phyloP scores from a whole-genome alignment of 83 land plant species.

The Diphasiastrum complanatum region DNA sequence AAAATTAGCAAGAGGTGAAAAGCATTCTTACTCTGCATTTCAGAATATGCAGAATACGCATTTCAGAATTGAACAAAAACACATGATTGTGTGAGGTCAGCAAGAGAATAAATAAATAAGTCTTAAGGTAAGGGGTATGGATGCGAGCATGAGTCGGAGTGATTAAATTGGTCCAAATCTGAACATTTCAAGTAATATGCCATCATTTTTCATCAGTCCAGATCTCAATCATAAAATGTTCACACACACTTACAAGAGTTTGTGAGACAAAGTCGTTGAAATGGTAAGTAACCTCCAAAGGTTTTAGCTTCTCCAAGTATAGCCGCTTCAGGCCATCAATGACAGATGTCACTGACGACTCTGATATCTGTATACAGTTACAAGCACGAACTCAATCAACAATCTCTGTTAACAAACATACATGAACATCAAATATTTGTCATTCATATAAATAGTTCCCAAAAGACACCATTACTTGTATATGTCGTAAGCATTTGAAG shows the following conservation, averaged over 20 bases:
- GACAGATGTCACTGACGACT: conserved; percentile 70
- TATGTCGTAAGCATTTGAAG: too few relatives aligned
- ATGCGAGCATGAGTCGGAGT: not conserved
- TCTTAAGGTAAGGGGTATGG: not conserved
- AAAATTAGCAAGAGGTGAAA: not conserved
- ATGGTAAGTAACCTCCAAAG: conserved; percentile 79
- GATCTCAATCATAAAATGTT: not conserved
- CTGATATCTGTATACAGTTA: conserved; percentile 52
- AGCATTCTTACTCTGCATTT: not conserved
- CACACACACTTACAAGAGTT: conserved; percentile 44
- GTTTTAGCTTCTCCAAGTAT: conserved; percentile 83
- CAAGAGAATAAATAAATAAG: not conserved
- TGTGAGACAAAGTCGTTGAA: conserved; percentile 91
- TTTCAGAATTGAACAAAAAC: not conserved
- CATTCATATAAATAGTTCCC: too few relatives aligned
- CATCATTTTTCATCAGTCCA: too few relatives aligned
- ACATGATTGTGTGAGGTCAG: not conserved
- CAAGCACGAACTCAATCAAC: not conserved
- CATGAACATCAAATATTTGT: not conserved
- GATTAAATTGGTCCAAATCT: too few relatives aligned
- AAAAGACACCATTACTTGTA: too few relatives aligned
- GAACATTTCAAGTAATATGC: too few relatives aligned
- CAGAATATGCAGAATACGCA: too few relatives aligned
- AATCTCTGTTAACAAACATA: too few relatives aligned
- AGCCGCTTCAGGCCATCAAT: conserved; percentile 88